These are phyloP conservation scores for Candida endomychidarum DNA, from an alignment of 805 yeast genomes.

Conservation along the genomic window DNA sequence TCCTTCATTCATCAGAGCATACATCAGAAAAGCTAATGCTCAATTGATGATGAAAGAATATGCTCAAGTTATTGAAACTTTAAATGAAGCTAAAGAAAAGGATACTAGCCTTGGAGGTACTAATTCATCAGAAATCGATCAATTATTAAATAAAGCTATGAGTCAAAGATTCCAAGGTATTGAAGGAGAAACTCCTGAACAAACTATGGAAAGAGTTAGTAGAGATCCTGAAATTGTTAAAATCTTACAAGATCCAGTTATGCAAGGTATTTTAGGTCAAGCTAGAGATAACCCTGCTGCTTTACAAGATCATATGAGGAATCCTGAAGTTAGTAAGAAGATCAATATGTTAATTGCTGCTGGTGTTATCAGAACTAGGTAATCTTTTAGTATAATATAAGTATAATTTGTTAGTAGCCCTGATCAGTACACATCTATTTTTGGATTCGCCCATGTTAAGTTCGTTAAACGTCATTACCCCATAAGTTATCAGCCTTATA, in stretches of 20 bases:
- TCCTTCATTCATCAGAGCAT: constrained; percentile 89
- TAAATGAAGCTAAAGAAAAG: constrained; percentile 72
- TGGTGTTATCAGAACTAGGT: constrained; percentile 92
- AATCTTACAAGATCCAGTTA: constrained; percentile 89
- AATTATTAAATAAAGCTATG: constrained; percentile 73
- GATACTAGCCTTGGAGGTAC: constrained; percentile 67
- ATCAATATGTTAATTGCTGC: constrained; percentile 90
- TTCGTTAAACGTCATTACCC: too few relatives aligned
- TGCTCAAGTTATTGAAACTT: constrained; percentile 76
- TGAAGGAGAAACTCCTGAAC: constrained; percentile 90
- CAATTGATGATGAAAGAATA: constrained; percentile 88
- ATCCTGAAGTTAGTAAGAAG: constrained; percentile 88
- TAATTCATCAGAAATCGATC: constrained; percentile 74
- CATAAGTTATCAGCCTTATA: too few relatives aligned
- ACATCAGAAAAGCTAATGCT: constrained; percentile 94
- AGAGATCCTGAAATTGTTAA: constrained; percentile 93
- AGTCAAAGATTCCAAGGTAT: constrained; percentile 76
- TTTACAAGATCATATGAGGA: constrained; percentile 94
- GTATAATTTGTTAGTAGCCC: too few relatives aligned
- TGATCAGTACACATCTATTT: too few relatives aligned
- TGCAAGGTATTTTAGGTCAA: constrained; percentile 92
- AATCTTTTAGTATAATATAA: constrained; percentile 11
- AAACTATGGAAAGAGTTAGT: constrained; percentile 85
- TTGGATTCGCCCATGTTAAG: too few relatives aligned
- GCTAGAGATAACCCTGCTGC: constrained; percentile 97